Base-by-base conservation (phyloP, 306 rosid genomes). In the Glycine soja region DNA sequence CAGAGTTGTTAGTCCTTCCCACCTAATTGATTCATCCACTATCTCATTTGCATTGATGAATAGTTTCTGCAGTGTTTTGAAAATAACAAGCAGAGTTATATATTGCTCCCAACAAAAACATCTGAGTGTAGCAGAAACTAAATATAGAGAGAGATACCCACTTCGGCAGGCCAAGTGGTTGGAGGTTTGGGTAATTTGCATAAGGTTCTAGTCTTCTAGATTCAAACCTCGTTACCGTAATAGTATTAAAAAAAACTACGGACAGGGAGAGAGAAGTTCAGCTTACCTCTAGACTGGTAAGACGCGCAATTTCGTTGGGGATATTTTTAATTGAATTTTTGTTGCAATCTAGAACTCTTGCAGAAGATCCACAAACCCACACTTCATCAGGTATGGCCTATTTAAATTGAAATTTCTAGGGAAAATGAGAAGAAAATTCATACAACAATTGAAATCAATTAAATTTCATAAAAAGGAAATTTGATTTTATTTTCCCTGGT, bases 321-420 rank as follows among this genome's bases (percentile, higher is more conserved):
- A 95, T 63, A 34, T 76, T 85, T 85, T 30, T 85, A 65, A 95
- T 84, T 48, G 67, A 78, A 85, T 95, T 95, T 75, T 82, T 87
- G 83, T 82, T 86, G 81, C 91, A 87, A 86, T 90, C 93, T 78
- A 90, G 85, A 80, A 91, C 85, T 88, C 98, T 90, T 56, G 86
- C 92, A 71, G 89, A 83, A 85, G 85, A 46, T 75, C 87, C 92
- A 87, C 76, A 87, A 77, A 82, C 77, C 99, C 97, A 95, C 72
- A 93, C 95, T 88, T 91, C 95, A 70, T 86, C 86, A 24, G 97
- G 99, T 72, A 95, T 82, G 75, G 71, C 94, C 99, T 95, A 81
- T 13, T 47, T 83, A 68, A 84, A 82, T 79, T 46, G 45, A 62
- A 87, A 42, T 48, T 45, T 3, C 24, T 14, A 70, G 7, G 34